phyloP scores from a whole-genome alignment of 108 stramenopile species.

The Cyclostephanos tholiformis region DNA sequence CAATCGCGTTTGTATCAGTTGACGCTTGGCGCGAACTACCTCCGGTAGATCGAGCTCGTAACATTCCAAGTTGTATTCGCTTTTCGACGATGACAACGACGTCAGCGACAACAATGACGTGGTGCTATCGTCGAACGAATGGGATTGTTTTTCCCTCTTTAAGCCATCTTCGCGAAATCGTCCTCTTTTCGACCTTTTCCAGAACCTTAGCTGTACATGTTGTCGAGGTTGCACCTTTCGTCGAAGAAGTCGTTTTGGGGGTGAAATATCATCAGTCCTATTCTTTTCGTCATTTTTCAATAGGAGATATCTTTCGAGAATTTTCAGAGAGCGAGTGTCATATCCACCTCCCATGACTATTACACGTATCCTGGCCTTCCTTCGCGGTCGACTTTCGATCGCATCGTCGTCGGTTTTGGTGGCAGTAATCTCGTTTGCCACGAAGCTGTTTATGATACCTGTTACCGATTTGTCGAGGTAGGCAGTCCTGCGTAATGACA shows the following conservation, averaged over 20 bases:
- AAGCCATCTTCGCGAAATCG: no score
- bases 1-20: slow-evolving; percentile 58
- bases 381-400: not conserved
- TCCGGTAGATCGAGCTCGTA: slow-evolving; percentile 69
- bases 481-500: slow-evolving; percentile 52
- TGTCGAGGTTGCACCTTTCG: slow-evolving; percentile 1
- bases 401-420: not conserved
- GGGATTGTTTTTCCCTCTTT: not conserved
- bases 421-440: not conserved
- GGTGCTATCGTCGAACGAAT: slow-evolving; percentile 25
- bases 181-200: not conserved
- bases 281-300: slow-evolving; percentile 13
- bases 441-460: slow-evolving; percentile 25
- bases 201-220: not conserved
- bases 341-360: slow-evolving; percentile 79
- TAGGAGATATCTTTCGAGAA: slow-evolving; percentile 48
- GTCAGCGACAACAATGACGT: not conserved
- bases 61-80: slow-evolving; percentile 32
- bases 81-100: slow-evolving; percentile 2
- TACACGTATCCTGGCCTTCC: slow-evolving; percentile 49
- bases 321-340: slow-evolving; percentile 64
- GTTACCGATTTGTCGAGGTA: slow-evolving; percentile 64
- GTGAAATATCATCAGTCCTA: not conserved
- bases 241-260: slow-evolving; percentile 1
- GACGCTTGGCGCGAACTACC: slow-evolving; percentile 62